Evolutionary conservation across 75 land plant genomes (phyloP), one percentile per base, ranked within the genome.

Genomic region (Pinus albicaulis): DNA sequence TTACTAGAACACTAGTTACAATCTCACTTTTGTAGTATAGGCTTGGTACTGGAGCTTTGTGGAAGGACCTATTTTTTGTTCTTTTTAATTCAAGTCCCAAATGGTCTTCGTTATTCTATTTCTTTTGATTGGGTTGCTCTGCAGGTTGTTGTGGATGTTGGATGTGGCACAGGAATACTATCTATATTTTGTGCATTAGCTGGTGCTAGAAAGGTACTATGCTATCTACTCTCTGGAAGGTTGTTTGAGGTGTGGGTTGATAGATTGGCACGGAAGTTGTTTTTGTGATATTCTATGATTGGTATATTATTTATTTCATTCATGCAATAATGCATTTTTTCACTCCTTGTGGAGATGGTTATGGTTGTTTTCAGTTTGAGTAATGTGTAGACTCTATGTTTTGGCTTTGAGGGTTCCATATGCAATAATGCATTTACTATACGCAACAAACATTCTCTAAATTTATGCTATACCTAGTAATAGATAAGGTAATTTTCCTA

Each of bases 81-180:
- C 12, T 68, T 38, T 41, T 22, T 41, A 38, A 38, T 68, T 36
- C 13, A 68, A 68, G 17, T 68, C 16, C 14, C 58, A 22, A 38
- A 77, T 26, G 2, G 58, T 23, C 22, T 57, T 34, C 8, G 60
- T 77, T 80, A 25, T 55, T 65, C 57, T 28, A 44, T 76, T 17
- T 17, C 34, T 64, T 15, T 36, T 71, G 63, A 48, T 13, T 10
- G 23, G 56, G 53, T 71, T 22, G 56, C 55, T 20, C 73, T 84
- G 72, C 81, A 96, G 99, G 98, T 97, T 78, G 99, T 97, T 24
- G 73, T 97, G 68, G 99, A 97, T 88, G 99, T 97, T 71, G 99
- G 99, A 22, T 97, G 99, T 81, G 99, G 98, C 26, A 94, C 99
- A 19, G 99, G 98, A 56, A 94, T 97, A 55, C 92, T 97, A 56